These are phyloP conservation scores for Urochloa ruziziensis DNA, from an alignment of 176 grass and related monocot species.

Conservation along the genomic window DNA sequence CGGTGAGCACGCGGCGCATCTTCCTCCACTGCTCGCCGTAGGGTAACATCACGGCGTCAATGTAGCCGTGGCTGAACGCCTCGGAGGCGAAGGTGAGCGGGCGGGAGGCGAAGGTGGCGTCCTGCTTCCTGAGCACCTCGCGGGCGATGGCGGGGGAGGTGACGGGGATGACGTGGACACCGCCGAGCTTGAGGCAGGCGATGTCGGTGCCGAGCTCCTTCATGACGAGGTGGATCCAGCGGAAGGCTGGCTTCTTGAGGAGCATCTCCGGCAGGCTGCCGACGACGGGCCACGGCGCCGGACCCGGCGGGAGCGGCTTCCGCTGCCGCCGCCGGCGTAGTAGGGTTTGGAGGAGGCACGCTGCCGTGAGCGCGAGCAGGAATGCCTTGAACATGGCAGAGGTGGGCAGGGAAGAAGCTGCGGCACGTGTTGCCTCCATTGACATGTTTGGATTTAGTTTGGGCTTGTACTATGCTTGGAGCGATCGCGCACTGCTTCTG, in stretches of 20 bases:
- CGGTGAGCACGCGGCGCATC: too few relatives aligned
- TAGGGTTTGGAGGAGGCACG: neutral
- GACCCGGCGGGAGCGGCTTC: neutral
- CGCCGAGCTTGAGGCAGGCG: conserved; percentile 4
- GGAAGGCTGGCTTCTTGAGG: conserved; percentile 4
- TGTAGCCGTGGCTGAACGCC: neutral
- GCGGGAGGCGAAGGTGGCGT: conserved; percentile 12
- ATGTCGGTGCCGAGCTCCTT: neutral
- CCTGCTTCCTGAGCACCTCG: conserved; percentile 8
- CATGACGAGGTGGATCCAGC: neutral
- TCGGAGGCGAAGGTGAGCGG: neutral
- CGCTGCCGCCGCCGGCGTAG: neutral
- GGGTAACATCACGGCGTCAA: neutral
- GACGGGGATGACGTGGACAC: conserved; percentile 15
- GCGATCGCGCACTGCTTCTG: too few relatives aligned
- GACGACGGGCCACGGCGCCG: neutral
- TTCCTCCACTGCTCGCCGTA: conserved; percentile 2
- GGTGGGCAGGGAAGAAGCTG: too few relatives aligned
- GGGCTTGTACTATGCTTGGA: too few relatives aligned
- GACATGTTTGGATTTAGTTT: neutral
- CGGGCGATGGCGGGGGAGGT: neutral
- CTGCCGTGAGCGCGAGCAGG: neutral
- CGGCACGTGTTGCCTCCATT: neutral
- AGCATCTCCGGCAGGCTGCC: conserved; percentile 12
- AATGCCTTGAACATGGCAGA: too few relatives aligned